Conservation (phyloP, 768 basidiomycete genomes). For the Psilocybe subaeruginosa region DNA sequence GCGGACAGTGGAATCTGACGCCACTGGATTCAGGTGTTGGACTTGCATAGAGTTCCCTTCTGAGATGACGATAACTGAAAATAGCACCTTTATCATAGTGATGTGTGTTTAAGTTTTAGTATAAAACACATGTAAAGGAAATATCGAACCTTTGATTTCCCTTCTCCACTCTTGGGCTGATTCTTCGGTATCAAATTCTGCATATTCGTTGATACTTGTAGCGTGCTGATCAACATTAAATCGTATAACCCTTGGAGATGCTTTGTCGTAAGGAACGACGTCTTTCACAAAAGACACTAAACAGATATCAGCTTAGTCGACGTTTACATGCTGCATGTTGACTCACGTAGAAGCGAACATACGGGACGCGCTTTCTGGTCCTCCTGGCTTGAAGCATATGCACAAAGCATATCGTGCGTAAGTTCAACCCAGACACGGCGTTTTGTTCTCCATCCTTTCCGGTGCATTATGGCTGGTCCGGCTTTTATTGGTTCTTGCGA, state of each 20-base stretch:
- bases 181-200: slow-evolving; percentile 63
- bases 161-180: slow-evolving; percentile 51
- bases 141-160: slow-evolving; percentile 43
- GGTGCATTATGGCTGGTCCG: slow-evolving; percentile 52
- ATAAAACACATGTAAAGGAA: not conserved
- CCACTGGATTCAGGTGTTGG: slow-evolving; percentile 33
- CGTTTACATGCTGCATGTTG: not conserved
- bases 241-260: slow-evolving; percentile 44
- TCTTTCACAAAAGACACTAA: slow-evolving; percentile 53
- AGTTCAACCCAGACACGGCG: slow-evolving; percentile 65
- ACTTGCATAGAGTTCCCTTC: slow-evolving; percentile 33
- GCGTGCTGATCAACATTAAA: slow-evolving; percentile 35
- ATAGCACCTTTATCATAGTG: slow-evolving; percentile 36
- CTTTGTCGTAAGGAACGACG: slow-evolving; percentile 45
- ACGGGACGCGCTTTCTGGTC: slow-evolving; percentile 58
- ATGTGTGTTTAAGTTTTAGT: not conserved
- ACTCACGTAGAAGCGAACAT: slow-evolving; percentile 53
- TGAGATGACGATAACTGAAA: slow-evolving; percentile 47
- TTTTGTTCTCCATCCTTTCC: slow-evolving; percentile 46
- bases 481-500: slow-evolving; percentile 45
- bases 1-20: slow-evolving; percentile 49
- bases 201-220: slow-evolving; percentile 27
- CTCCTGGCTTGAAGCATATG: slow-evolving; percentile 57
- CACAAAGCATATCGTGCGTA: slow-evolving; percentile 60
- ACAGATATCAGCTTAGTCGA: not conserved